Conservation (phyloP, 306 rosid species). For the Casuarina equisetifolia region DNA sequence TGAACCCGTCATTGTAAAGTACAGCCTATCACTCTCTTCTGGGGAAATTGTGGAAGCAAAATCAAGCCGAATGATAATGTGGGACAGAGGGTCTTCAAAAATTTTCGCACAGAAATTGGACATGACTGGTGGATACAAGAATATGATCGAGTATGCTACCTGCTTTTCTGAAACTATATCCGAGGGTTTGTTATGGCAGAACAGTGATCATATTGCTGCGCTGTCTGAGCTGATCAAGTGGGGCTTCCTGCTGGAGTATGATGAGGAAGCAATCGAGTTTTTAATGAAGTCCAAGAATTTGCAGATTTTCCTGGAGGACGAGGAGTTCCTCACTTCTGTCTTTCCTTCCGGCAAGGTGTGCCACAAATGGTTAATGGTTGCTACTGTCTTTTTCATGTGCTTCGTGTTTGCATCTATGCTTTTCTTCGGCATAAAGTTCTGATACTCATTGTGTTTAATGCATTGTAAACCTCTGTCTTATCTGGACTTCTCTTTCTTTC, state of each 20-base stretch:
- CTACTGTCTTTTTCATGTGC: neutral
- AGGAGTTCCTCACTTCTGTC: slow-evolving; percentile 44
- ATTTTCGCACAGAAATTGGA: slow-evolving; percentile 44
- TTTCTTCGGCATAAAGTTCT: too few species aligned
- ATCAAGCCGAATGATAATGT: slow-evolving; percentile 41
- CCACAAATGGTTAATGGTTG: neutral
- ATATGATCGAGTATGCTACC: slow-evolving; percentile 49
- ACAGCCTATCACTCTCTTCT: slow-evolving; percentile 39
- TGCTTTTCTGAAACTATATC: slow-evolving; percentile 60
- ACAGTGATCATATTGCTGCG: slow-evolving; percentile 44
- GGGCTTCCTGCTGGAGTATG: slow-evolving; percentile 52
- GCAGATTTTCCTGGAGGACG: slow-evolving; percentile 61
- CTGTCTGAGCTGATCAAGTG: slow-evolving; percentile 63
- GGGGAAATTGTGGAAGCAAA: slow-evolving; percentile 30
- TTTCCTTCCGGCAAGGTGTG: slow-evolving; percentile 34
- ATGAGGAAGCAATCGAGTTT: slow-evolving; percentile 51
- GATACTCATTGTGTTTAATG: too few species aligned
- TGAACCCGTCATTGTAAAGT: slow-evolving; percentile 45
- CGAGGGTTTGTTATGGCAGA: slow-evolving; percentile 51
- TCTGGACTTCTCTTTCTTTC: neutral
- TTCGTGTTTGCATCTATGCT: neutral
- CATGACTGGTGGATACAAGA: slow-evolving; percentile 18
- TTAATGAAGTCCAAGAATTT: slow-evolving; percentile 65
- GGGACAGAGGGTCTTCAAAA: slow-evolving; percentile 39
- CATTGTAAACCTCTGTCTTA: neutral